Percentiles rank a stretch among this genome's conserved stretches.
Evolutionary conservation across 1,284 basidiomycete genomes (phyloP).

Genomic region (Puccinia triticina): DNA sequence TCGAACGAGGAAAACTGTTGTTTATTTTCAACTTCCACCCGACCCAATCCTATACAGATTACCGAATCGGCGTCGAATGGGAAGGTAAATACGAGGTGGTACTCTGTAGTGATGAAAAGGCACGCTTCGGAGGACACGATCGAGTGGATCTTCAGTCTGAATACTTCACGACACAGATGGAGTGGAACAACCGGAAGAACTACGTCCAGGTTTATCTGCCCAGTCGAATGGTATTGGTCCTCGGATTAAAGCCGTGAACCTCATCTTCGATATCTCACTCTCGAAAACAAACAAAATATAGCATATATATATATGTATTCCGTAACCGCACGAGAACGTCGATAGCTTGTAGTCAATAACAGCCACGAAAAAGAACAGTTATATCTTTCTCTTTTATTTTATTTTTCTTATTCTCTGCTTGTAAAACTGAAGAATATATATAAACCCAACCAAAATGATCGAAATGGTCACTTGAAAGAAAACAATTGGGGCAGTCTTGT

Average conservation of each 20-base stretch:
- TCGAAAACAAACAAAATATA: neutral
- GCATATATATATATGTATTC: constrained; percentile 7
- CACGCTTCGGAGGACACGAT: constrained; percentile 83
- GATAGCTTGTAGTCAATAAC: neutral
- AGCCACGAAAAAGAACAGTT: neutral
- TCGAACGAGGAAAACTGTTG: constrained; percentile 85
- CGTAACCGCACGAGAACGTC: neutral
- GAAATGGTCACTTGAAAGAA: too few species aligned
- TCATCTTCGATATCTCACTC: neutral
- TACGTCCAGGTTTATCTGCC: constrained; percentile 68
- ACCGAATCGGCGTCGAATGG: constrained; percentile 83
- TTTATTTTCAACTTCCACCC: constrained; percentile 98
- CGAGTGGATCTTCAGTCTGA: constrained; percentile 71
- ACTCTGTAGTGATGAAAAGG: constrained; percentile 77
- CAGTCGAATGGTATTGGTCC: constrained; percentile 41
- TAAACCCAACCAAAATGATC: neutral
- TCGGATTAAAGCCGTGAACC: constrained; percentile 21
- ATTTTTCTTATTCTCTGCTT: constrained; percentile 3
- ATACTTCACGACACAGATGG: constrained; percentile 80
- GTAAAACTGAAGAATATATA: constrained; percentile 19
- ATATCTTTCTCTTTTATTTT: constrained; percentile 10
- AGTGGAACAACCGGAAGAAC: constrained; percentile 89
- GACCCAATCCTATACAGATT: constrained; percentile 83
- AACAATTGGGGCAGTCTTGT: too few species aligned
- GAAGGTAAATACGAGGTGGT: constrained; percentile 83